Conservation (phyloP, 1,139 yeast genomes). For the Eremothecium cymbalariae region DNA sequence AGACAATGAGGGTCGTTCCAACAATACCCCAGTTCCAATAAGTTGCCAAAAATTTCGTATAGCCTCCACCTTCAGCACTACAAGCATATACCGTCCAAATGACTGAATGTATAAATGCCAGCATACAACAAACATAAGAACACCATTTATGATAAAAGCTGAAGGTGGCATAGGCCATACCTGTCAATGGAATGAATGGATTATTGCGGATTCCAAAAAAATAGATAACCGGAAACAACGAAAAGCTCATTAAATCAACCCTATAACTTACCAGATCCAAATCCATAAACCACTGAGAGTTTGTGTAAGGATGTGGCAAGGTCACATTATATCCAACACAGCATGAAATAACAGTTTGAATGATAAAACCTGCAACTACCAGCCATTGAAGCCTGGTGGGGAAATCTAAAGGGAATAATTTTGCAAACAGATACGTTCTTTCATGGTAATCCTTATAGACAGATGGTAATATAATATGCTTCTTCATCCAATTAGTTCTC, state of each 20-base stretch:
- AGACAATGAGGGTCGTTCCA: constrained; percentile 36
- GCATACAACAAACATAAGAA: constrained; percentile 33
- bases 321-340: constrained; percentile 33
- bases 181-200: constrained; percentile 45
- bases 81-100: constrained; percentile 39
- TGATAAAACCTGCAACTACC: constrained; percentile 35
- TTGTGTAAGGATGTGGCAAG: constrained; percentile 38
- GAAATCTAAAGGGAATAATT: constrained; percentile 33
- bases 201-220: constrained; percentile 56
- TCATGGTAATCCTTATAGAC: constrained; percentile 35
- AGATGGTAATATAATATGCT: constrained; percentile 40
- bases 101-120: constrained; percentile 43
- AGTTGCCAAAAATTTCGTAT: constrained; percentile 23
- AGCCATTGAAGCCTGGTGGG: constrained; percentile 45
- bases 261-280: constrained; percentile 46
- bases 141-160: constrained; percentile 41
- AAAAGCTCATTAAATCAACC: constrained; percentile 43
- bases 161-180: constrained; percentile 42
- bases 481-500: constrained; percentile 17
- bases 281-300: constrained; percentile 34
- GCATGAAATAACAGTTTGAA: constrained; percentile 33
- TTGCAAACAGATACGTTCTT: constrained; percentile 29
- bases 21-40: constrained; percentile 43
- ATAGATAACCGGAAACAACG: constrained; percentile 45
- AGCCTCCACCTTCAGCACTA: constrained; percentile 25